Evolutionary conservation across 2,329 filamentous ascomycete species (phyloP).

Genomic region (Fusarium zealandicum): DNA sequence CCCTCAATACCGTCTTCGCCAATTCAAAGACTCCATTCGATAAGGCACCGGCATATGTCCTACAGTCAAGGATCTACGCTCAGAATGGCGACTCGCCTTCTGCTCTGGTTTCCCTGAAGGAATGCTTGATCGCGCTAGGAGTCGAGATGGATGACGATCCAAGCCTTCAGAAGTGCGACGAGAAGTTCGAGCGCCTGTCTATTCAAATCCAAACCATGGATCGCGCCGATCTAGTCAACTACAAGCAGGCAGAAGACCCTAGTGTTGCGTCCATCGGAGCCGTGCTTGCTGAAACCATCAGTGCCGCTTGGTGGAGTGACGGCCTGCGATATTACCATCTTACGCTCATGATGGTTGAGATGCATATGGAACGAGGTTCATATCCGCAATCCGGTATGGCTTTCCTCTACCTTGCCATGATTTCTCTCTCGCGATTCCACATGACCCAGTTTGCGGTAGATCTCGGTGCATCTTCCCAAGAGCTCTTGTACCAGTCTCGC

Average conservation of each 20-base stretch:
- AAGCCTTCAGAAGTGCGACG: constrained; percentile 79
- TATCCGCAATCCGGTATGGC: constrained; percentile 74
- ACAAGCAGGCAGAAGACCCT: constrained; percentile 56
- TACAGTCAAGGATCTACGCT: constrained; percentile 80
- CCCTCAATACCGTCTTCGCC: constrained; percentile 74
- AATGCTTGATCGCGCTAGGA: constrained; percentile 74
- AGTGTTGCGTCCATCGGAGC: constrained; percentile 70
- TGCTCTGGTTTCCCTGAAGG: constrained; percentile 74
- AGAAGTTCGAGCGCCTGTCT: constrained; percentile 71
- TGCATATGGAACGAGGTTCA: constrained; percentile 68
- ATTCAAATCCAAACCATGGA: constrained; percentile 66
- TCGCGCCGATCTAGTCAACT: constrained; percentile 53
- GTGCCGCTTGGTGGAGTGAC: constrained; percentile 77
- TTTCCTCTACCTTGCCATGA: constrained; percentile 72
- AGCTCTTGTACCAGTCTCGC: constrained; percentile 68
- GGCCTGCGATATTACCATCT: constrained; percentile 76
- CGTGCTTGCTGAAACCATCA: constrained; percentile 73
- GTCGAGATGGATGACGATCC: constrained; percentile 70
- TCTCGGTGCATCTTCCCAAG: constrained; percentile 67
- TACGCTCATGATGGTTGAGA: constrained; percentile 69
- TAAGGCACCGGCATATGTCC: constrained; percentile 82
- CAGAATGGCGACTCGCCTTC: constrained; percentile 74
- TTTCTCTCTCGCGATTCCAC: constrained; percentile 73
- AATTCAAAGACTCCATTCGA: constrained; percentile 77
- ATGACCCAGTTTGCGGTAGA: constrained; percentile 73